Evolutionary conservation across 768 basidiomycete species (phyloP), one percentile per base, ranked within the genome.

Genomic region (Asterophora lycoperdoides): DNA sequence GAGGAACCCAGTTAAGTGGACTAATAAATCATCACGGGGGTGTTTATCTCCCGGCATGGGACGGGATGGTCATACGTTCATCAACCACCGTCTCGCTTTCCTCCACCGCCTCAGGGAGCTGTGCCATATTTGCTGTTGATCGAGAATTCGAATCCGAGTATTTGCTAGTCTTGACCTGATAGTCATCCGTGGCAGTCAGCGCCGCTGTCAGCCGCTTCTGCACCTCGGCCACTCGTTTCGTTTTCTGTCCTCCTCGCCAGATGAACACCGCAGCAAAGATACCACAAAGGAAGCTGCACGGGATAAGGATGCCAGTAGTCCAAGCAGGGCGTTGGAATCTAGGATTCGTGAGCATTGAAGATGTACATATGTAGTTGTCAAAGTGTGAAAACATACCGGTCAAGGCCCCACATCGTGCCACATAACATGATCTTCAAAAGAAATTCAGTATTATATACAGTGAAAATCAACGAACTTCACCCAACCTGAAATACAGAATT

Each of bases 401-500:
- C 79, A 59, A 91, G 58, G 7, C 82, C 76, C 90, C 89, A 92
- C 88, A 91, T 90, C 38, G 76, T 80, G 8, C 78, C 84, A 57
- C 88, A 87, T 6, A 90, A 68, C 15, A 84, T 74, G 40, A 78
- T 72, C 78, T 84, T 51, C 2, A 43, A 29, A n/a, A 14, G 33
- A 23, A 28, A 40, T 44, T 28, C 10, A 43, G 49, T 41, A 48
- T 11, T 14, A 26, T 6, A 11, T 35, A 17, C 13, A 28, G 5
- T 19, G 15, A 19, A 30, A 15, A n/a, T 14, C 0, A 17, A 32
- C 23, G 8, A 37, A 13, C 51, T 58, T 4, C 8, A 54, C 43
- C 23, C 23, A 23, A 80, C 83, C 68, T 92, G 91, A 63, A 92
- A 93, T 50, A 89, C 63, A 0, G 88, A 89, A 65, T 93, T 93